phyloP scores from a whole-genome alignment of 805 yeast genomes.

The Naumovozyma castellii region DNA sequence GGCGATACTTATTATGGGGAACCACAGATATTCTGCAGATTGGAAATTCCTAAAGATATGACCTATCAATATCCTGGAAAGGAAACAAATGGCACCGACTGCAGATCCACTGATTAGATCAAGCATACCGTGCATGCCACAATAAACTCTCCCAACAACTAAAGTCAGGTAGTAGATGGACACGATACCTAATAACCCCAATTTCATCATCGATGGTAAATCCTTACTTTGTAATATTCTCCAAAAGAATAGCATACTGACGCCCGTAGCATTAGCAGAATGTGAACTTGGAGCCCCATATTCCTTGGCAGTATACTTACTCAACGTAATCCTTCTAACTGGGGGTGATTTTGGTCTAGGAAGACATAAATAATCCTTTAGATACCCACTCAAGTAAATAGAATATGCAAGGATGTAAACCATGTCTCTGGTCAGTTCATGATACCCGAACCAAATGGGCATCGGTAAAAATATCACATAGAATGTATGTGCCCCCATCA shows the following conservation, averaged over 20 bases:
- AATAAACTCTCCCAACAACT: slow-evolving; percentile 75
- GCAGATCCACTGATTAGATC: slow-evolving; percentile 61
- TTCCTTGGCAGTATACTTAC: slow-evolving; percentile 81
- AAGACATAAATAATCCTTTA: slow-evolving; percentile 79
- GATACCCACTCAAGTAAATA: slow-evolving; percentile 58
- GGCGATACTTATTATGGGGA: slow-evolving; percentile 33
- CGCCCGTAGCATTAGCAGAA: slow-evolving; percentile 86
- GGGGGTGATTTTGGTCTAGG: slow-evolving; percentile 95
- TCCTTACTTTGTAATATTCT: slow-evolving; percentile 10
- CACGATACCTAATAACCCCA: slow-evolving; percentile 14
- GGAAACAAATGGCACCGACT: slow-evolving; percentile 49
- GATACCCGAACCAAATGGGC: slow-evolving; percentile 74
- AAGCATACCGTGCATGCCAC: slow-evolving; percentile 95
- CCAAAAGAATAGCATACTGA: slow-evolving; percentile 42
- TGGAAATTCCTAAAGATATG: slow-evolving; percentile 35
- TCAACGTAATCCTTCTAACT: slow-evolving; percentile 75
- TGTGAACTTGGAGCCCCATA: slow-evolving; percentile 95
- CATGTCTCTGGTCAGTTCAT: slow-evolving; percentile 52
- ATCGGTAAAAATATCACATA: slow-evolving; percentile 82
- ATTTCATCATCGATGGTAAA: slow-evolving; percentile 1
- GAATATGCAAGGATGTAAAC: slow-evolving; percentile 52
- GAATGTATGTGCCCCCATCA: slow-evolving; percentile 87
- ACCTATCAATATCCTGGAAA: slow-evolving; percentile 35
- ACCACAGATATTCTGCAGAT: slow-evolving; percentile 21
- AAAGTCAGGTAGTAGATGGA: slow-evolving; percentile 52